These are phyloP conservation scores for Santalum album DNA, from an alignment of 164 flowering plant genomes.

Conservation along the genomic window DNA sequence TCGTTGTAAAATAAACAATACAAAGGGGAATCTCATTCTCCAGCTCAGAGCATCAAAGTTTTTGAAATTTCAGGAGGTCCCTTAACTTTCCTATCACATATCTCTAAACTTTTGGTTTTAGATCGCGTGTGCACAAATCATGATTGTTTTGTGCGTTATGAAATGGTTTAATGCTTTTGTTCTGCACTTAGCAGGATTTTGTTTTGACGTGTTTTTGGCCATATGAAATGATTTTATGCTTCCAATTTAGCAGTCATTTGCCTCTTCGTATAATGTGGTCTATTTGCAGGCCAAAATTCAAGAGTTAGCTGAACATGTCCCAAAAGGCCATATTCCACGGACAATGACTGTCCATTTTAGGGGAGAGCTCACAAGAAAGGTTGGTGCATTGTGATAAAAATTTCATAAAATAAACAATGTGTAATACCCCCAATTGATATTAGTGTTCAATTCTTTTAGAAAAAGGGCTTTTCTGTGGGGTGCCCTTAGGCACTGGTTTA, in stretches of 20 bases:
- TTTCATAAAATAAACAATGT: too few relatives aligned
- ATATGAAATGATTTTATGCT: background rate
- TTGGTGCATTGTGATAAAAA: slow-evolving; percentile 11
- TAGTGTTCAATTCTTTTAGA: too few relatives aligned
- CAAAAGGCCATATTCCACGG: slow-evolving; percentile 96
- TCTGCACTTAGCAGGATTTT: too few relatives aligned
- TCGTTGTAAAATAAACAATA: slow-evolving; percentile 52
- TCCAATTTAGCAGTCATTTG: too few relatives aligned
- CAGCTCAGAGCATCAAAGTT: slow-evolving; percentile 99
- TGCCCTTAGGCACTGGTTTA: too few relatives aligned
- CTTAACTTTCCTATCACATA: background rate
- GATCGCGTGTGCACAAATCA: background rate
- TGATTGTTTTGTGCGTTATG: too few relatives aligned
- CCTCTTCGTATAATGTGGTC: slow-evolving; percentile 1
- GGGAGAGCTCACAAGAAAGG: slow-evolving; percentile 98
- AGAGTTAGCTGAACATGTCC: slow-evolving; percentile 97
- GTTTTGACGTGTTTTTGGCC: too few relatives aligned
- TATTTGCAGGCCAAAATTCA: slow-evolving; percentile 87
- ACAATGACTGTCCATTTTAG: slow-evolving; percentile 89
- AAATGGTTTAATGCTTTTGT: too few relatives aligned
- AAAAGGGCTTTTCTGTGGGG: too few relatives aligned
- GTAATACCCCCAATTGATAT: too few relatives aligned
- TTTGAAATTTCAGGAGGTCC: slow-evolving; percentile 93
- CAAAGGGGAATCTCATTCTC: slow-evolving; percentile 82
- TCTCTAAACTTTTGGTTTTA: background rate